Base-by-base conservation (phyloP, 352 stramenopile species). In the Peronosclerospora sorghi region DNA sequence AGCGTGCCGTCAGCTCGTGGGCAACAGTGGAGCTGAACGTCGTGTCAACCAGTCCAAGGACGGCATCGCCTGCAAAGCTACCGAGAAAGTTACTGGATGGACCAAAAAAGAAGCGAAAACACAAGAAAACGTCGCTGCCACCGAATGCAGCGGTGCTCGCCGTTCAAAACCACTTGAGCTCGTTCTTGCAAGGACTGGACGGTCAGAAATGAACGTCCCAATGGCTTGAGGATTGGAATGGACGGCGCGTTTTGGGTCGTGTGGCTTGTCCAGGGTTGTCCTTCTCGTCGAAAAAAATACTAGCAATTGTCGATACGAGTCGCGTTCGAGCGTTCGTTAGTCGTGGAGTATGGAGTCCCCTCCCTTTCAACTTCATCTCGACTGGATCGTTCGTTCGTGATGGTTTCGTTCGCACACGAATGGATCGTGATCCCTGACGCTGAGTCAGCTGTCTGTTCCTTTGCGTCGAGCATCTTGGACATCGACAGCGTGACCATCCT, bases 401-500 rank as follows among this genome's bases (percentile, higher is more conserved):
- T n/a, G n/a, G n/a, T n/a, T n/a, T n/a, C n/a, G n/a, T n/a, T n/a
- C n/a, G n/a, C n/a, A n/a, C n/a, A n/a, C n/a, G n/a, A n/a, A n/a
- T n/a, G n/a, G n/a, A n/a, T n/a, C n/a, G n/a, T n/a, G n/a, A n/a
- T n/a, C n/a, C n/a, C n/a, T n/a, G n/a, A n/a, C n/a, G n/a, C n/a
- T n/a, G n/a, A n/a, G n/a, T n/a, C n/a, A n/a, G n/a, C n/a, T n/a
- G n/a, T n/a, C n/a, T 27, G 26, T 34, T 9, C 9, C 4, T 5
- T 34, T 34, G 28, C 8, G 55, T 30, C 75, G 63, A 23, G 73
- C 87, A 49, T 90, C 78, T 46, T 82, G 61, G 41, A 90, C n/a
- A n/a, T 84, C 8, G 78, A 74, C 51, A 90, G 75, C 32, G 83
- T 70, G 32, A 90, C 71, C 53, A 86, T 73, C 7, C 64, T 57